Percentiles rank a stretch among this genome's conserved stretches.
Evolutionary conservation across 352 stramenopile genomes (phyloP).

Genomic region (Aphanomyces euteiches): DNA sequence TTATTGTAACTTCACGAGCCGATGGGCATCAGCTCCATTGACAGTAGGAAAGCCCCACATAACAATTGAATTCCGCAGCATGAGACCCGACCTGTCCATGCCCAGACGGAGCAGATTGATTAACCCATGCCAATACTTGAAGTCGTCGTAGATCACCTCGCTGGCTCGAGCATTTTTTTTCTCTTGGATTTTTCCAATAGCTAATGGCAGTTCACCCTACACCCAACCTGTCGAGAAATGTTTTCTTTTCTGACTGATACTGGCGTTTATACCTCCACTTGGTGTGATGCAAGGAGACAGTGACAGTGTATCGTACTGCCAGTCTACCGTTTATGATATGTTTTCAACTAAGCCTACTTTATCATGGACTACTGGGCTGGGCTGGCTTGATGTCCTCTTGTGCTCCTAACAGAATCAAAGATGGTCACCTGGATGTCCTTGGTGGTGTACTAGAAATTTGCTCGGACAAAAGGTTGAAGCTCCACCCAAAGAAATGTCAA

Average conservation of each 20-base stretch:
- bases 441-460: too few relatives aligned
- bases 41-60: slow-evolving; percentile 32
- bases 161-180: slow-evolving; percentile 17
- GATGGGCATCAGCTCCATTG: slow-evolving; percentile 29
- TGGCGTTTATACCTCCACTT: slow-evolving; percentile 32
- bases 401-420: slow-evolving; percentile 32
- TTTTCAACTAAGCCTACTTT: slow-evolving; percentile 27
- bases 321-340: slow-evolving; percentile 33
- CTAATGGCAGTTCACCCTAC: slow-evolving; percentile 29
- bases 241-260: slow-evolving; percentile 33
- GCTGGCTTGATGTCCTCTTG: slow-evolving; percentile 13
- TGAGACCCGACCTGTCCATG: slow-evolving; percentile 26
- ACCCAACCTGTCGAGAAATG: slow-evolving; percentile 30
- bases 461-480: too few relatives aligned
- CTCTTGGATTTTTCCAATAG: slow-evolving; percentile 22
- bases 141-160: slow-evolving; percentile 13
- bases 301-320: slow-evolving; percentile 33
- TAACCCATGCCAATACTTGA: slow-evolving; percentile 30
- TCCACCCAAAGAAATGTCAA: too few relatives aligned
- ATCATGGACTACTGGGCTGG: slow-evolving; percentile 12
- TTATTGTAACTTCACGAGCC: slow-evolving; percentile 20
- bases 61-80: slow-evolving; percentile 25
- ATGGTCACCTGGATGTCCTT: too few relatives aligned
- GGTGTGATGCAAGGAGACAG: slow-evolving; percentile 32
- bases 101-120: slow-evolving; percentile 18